Base-by-base conservation (phyloP, 1,284 basidiomycete genomes). In the Marasmius sp. region DNA sequence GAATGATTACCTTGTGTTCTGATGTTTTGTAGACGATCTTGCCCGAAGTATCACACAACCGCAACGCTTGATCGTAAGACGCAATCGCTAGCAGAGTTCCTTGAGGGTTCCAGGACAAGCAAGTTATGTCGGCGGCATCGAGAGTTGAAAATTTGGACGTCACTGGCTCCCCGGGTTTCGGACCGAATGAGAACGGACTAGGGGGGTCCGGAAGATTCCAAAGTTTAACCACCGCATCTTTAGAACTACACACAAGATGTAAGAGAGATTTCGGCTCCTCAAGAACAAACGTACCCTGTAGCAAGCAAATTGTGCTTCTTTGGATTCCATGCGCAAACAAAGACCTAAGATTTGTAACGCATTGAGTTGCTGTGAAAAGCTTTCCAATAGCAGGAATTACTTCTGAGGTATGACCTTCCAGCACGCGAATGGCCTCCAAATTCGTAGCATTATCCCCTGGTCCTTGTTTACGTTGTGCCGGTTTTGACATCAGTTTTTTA, bases 311-410 rank as follows among this genome's bases (percentile, higher is more conserved):
- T 79, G 34, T 77, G 78, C n/a, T 83, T 78, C 49, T 76, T 79
- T 9, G 92, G 90, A 73, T 92, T 94, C 82, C 91, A 94, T 4
- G 88, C 83, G 63, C 89, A 91, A 7, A 91, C 86, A 63, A 93
- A 94, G 2, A 94, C 89, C 90, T 93, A 41, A 11, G 16, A 34
- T 16, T 61, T 10, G 51, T 22, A 57, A 57, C 59, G 36, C 58
- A 45, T 53, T 61, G 33, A 14, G 47, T 8, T 58, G 20, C 27
- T 18, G 16, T 36, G 12, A 10, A 48, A 18, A n/a, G 22, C n/a
- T 33, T 41, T 36, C 43, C 18, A 50, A 47, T 20, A 22, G 48
- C 38, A 45, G 61, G 27, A 50, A 56, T 20, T 69, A 89, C 89
- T 77, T 92, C 89, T 34, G 86, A 77, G 61, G 81, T 80, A 66